phyloP scores from a whole-genome alignment of 129 eudicot species.

The Tagetes erecta region DNA sequence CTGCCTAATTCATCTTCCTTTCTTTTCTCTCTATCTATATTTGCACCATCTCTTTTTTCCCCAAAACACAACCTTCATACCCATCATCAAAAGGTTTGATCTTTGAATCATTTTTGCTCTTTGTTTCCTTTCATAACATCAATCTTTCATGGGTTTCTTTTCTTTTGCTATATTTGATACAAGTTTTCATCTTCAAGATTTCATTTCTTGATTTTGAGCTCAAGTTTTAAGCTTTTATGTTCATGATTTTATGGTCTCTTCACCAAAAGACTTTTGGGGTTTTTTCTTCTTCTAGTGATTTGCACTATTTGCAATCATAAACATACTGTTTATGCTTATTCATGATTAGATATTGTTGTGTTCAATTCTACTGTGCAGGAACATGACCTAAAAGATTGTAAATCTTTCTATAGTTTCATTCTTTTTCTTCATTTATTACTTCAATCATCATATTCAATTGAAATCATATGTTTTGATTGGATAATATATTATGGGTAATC shows the following conservation, averaged over 20 bases:
- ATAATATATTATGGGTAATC: neutral
- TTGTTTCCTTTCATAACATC: neutral
- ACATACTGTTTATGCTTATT: conserved; percentile 12
- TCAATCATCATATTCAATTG: neutral
- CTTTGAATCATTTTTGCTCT: neutral
- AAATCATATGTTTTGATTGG: conserved; percentile 12
- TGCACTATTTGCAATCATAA: conserved; percentile 27
- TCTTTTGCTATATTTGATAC: neutral
- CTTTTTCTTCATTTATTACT: conserved; percentile 15
- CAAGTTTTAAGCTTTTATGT: conserved; percentile 25
- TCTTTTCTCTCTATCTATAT: neutral
- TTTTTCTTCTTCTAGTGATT: neutral
- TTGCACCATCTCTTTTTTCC: neutral
- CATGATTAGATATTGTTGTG: conserved; percentile 1
- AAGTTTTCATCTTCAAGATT: conserved; percentile 16
- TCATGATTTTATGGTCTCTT: conserved; percentile 36
- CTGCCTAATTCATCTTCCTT: neutral
- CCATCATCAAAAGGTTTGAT: neutral
- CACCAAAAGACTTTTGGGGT: conserved; percentile 13
- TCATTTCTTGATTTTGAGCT: neutral
- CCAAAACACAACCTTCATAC: conserved; percentile 4
- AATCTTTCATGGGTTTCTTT: conserved; percentile 17
- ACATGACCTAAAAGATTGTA: conserved; percentile 34
- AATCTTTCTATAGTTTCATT: conserved; percentile 23
- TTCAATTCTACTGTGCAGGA: conserved; percentile 41